These are phyloP conservation scores for Lentinus brumalis DNA, from an alignment of 768 basidiomycete species.

Conservation along the genomic window DNA sequence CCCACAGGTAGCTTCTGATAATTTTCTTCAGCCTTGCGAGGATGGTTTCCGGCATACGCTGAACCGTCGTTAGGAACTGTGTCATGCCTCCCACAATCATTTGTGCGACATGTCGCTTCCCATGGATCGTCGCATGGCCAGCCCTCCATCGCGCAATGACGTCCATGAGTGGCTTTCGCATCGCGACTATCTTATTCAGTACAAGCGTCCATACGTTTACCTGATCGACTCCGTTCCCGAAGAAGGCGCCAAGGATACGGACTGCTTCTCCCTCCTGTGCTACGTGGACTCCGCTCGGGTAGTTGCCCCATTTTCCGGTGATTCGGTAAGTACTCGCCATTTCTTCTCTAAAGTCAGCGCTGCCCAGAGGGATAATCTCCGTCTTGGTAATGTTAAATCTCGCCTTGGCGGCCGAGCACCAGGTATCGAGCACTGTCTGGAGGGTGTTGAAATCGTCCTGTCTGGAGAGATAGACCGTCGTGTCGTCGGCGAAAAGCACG, in stretches of 20 bases:
- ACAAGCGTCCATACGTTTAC: not conserved
- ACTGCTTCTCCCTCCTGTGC: not conserved
- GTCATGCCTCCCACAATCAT: slow-evolving; percentile 1
- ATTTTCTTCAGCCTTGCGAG: not conserved
- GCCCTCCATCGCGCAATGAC: no score
- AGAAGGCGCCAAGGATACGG: slow-evolving; percentile 15
- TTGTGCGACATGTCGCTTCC: not conserved
- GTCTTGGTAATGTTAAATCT: slow-evolving; percentile 47
- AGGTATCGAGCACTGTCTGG: slow-evolving; percentile 29
- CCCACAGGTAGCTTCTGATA: slow-evolving; percentile 6
- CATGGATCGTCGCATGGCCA: not conserved
- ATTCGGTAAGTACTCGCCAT: not conserved
- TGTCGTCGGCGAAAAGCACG: slow-evolving; percentile 32
- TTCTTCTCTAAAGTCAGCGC: slow-evolving; percentile 16
- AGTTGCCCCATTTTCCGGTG: not conserved
- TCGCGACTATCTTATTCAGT: not conserved
- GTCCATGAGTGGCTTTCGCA: not conserved
- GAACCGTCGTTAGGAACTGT: slow-evolving; percentile 13
- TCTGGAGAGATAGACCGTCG: slow-evolving; percentile 31
- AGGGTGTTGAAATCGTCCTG: slow-evolving; percentile 32
- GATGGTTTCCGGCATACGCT: slow-evolving; percentile 25
- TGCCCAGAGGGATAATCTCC: slow-evolving; percentile 38
- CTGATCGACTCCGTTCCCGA: slow-evolving; percentile 15
- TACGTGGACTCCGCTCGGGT: not conserved
- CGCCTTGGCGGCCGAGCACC: slow-evolving; percentile 43